phyloP scores from a whole-genome alignment of 2,329 filamentous ascomycete species.

The Colletotrichum kahawae region DNA sequence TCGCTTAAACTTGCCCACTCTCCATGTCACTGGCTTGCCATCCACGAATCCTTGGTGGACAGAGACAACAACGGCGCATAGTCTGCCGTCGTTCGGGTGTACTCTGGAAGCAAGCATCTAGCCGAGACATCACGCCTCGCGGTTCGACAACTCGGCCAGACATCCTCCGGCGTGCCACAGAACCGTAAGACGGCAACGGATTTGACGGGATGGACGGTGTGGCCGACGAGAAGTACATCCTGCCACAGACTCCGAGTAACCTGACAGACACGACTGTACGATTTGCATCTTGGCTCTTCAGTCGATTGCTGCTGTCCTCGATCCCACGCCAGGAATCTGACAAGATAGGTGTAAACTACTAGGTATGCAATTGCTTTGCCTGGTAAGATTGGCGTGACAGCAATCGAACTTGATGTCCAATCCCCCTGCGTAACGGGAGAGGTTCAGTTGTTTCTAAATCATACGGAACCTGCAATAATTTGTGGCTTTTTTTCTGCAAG shows the following conservation, averaged over 20 bases:
- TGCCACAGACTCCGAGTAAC: not conserved
- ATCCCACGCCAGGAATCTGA: not conserved
- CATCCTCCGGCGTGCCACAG: not conserved
- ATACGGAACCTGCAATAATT: not conserved
- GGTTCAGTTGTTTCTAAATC: not conserved
- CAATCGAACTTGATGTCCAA: not conserved
- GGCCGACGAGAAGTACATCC: not conserved
- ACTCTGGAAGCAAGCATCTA: not conserved
- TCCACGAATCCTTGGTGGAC: not conserved
- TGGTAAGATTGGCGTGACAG: not conserved
- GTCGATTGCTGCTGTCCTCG: not conserved
- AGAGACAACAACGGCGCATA: not conserved
- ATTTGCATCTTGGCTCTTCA: not conserved
- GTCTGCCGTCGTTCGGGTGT: not conserved
- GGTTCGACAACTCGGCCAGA: not conserved
- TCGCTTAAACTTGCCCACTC: not conserved
- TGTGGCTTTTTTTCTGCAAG: not conserved
- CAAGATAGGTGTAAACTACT: not conserved
- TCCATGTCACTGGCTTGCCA: not conserved
- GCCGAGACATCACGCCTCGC: not conserved
- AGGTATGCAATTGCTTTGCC: not conserved
- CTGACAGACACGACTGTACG: not conserved
- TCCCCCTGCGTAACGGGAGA: not conserved
- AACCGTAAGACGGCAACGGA: not conserved
- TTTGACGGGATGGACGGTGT: not conserved